A percentile compares a stretch with the other conserved stretches of the same genome.
Conservation (phyloP, 257 asterid genomes). For the Anisodus tanguticus region DNA sequence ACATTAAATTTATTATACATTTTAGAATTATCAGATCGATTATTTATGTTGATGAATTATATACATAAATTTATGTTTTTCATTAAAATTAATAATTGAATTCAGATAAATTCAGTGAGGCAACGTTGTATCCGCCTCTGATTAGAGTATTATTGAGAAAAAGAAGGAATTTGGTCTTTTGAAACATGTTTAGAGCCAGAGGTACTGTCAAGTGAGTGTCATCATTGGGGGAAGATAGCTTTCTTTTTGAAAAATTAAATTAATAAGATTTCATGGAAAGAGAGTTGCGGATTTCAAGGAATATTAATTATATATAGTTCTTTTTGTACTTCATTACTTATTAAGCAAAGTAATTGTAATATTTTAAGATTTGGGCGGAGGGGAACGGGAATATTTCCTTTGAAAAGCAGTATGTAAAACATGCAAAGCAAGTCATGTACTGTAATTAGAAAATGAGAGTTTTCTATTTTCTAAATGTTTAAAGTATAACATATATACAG, state of each 20-base stretch:
- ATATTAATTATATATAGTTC: neutral
- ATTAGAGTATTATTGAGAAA: slow-evolving; percentile 40
- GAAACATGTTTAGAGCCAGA: slow-evolving; percentile 46
- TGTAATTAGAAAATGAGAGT: neutral
- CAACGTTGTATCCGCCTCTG: neutral
- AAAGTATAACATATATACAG: too few relatives aligned
- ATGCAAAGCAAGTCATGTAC: neutral
- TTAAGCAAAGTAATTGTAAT: slow-evolving; percentile 19
- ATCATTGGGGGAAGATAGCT: slow-evolving; percentile 47
- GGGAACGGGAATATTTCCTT: slow-evolving; percentile 4
- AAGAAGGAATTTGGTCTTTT: slow-evolving; percentile 32
- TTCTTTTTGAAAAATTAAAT: slow-evolving; percentile 22
- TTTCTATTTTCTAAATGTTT: too few relatives aligned
- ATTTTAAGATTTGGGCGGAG: slow-evolving; percentile 16
- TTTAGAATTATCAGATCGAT: neutral
- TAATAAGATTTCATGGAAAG: slow-evolving; percentile 12
- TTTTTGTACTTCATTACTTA: slow-evolving; percentile 17
- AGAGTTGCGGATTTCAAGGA: slow-evolving; percentile 19
- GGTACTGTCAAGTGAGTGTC: slow-evolving; percentile 36
- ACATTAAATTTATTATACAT: neutral
- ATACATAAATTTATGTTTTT: neutral
- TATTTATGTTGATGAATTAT: neutral
- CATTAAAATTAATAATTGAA: neutral
- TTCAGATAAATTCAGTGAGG: neutral
- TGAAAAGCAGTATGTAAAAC: neutral